Evolutionary conservation across 2,329 filamentous ascomycete species (phyloP), one percentile per base, ranked within the genome.

Genomic region (Aspergillus phoenicis): DNA sequence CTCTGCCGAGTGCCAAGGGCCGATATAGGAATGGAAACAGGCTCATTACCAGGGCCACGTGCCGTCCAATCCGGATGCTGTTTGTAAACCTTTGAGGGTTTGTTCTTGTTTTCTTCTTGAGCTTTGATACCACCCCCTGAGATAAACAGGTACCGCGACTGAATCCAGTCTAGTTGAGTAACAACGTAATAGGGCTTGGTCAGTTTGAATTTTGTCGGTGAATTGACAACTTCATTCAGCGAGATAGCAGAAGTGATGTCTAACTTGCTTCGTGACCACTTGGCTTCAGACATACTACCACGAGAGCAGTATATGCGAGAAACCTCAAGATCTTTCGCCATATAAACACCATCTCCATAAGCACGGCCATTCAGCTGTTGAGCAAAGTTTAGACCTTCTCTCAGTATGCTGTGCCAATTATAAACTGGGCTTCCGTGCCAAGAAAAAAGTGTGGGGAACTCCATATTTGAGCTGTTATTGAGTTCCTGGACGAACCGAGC

Each of bases 321-420:
- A 0, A 80, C 85, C 0, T 48, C n/a, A 52, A 86, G 85, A 1
- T 86, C 64, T 10, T 78, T 78, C 43, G 90, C 89, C 73, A 96
- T 89, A 70, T 97, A 97, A 2, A 96, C 89, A 0, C 93, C 93
- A 70, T 97, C 61, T 0, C 93, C 93, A 69, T 66, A 91, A 1
- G 88, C 80, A 62, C 93, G 86, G 0, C 93, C 93, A 72, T 94
- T 78, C 0, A 73, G 45, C 0, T 79, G 76, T 1, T 84, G 75
- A 4, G 86, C 84, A 76, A 88, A 97, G 72, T 96, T 86, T 5
- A 97, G 80, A 0, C 93, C 93, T 62, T 89, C 86, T 33, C 93
- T 87, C 64, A 97, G 87, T 68, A 97, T 97, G 68, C 89, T 90
- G 75, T 97, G 93, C 93, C 93, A 97, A 69, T 96, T 97, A 3